phyloP scores from a whole-genome alignment of 768 basidiomycete species.

The Suillus cothurnatus region DNA sequence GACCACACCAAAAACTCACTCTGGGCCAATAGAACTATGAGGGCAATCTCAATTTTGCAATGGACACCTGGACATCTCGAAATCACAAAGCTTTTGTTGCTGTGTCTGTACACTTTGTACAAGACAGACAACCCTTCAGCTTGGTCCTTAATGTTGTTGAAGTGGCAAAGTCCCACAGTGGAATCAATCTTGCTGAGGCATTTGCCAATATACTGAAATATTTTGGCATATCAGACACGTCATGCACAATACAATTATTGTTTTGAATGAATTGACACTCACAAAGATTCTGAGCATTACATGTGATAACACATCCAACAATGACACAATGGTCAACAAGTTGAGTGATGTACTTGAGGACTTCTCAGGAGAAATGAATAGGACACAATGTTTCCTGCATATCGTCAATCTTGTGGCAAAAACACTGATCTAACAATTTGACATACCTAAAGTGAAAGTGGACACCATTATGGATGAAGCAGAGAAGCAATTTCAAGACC shows the following conservation, averaged over 20 bases:
- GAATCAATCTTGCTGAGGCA: conserved; percentile 35
- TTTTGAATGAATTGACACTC: conserved; percentile 9
- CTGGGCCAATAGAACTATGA: not conserved
- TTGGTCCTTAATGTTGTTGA: conserved; percentile 42
- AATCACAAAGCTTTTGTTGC: conserved; percentile 38
- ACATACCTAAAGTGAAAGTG: not conserved
- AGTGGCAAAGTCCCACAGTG: conserved; percentile 37
- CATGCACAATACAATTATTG: conserved; percentile 11
- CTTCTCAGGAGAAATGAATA: conserved; percentile 23
- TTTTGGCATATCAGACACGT: conserved; percentile 39
- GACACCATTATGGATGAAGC: not conserved
- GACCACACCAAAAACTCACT: too few relatives aligned
- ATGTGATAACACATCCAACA: conserved; percentile 18
- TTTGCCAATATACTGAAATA: conserved; percentile 37
- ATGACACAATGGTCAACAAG: conserved; percentile 36
- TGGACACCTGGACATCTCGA: conserved; percentile 40
- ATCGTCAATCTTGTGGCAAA: conserved; percentile 20
- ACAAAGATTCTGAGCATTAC: conserved; percentile 34
- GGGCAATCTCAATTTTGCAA: conserved; percentile 34
- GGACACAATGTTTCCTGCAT: conserved; percentile 19
- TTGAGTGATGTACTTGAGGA: conserved; percentile 21
- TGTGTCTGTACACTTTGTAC: conserved; percentile 34
- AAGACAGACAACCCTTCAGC: conserved; percentile 26
- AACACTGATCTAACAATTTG: not conserved
- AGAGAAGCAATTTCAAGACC: not conserved